Evolutionary conservation across 1,284 basidiomycete genomes (phyloP), one percentile per base, ranked within the genome.

Genomic region (Bjerkandera adusta): DNA sequence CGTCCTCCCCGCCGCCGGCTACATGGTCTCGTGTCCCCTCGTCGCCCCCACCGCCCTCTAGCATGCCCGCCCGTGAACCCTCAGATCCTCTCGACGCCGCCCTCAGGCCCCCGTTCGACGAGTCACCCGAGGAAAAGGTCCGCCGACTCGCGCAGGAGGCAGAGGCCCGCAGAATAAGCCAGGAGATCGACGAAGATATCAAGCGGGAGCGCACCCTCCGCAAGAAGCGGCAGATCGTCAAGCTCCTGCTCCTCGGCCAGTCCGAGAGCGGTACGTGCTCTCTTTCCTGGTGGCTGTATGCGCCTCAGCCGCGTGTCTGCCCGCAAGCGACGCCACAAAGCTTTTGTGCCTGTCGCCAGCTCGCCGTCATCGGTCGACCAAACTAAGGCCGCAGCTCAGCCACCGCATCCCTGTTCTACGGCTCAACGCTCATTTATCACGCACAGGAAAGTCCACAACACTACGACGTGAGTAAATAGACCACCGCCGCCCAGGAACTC

Each of bases 401-500:
- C n/a, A 5, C 21, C 13, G 36, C n/a, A 25, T 38, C 36, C 24
- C 22, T 15, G 16, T 10, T 26, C 24, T 27, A 15, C 18, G 22
- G 20, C 37, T 27, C 24, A 39, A 26, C n/a, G 37, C 37, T 26
- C 24, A 41, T 20, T 12, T 12, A 20, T n/a, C 21, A 10, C 36
- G 34, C 16, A 15, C 52, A 84, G 83, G 78, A 53, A 88, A 87
- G 71, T 85, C 82, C 0, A 88, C 85, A 0, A 89, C 85, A 4
- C 69, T 89, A 32, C 69, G 85, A 62, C 85, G 84, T 86, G 62
- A 68, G 83, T 77, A 49, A 36, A 16, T 10, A 36, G 34, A 36
- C 7, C 12, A n/a, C 34, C 10, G 12, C 34, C n/a, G 12, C 10
- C 34, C 10, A 10, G 10, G 15, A 15, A 39, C 21, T 12, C 37